Evolutionary conservation across 2,329 filamentous ascomycete species (phyloP), one percentile per base, ranked within the genome.

Genomic region (Colletotrichum camelliae): DNA sequence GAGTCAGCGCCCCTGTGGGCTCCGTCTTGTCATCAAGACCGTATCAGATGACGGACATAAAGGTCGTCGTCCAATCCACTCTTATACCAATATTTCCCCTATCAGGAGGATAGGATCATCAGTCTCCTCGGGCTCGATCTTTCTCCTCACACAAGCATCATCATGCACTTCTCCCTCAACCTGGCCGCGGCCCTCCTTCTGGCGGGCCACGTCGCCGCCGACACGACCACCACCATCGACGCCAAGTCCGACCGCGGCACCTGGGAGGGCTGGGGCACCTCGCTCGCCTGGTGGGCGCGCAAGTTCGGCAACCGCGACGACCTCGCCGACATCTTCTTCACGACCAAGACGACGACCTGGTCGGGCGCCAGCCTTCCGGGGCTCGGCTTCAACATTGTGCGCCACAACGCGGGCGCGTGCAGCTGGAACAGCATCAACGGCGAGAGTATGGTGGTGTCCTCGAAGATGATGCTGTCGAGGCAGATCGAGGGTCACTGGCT

Each of bases 221-320:
- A 75, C 73, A 65, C 73, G 1, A 65, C 70, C 0, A 73, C 73
- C 2, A 58, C 24, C 64, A 75, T 75, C 64, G 73, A 75, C 21
- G 62, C 73, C 64, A 65, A 79, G 6, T 81, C 83, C 18, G 84
- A 83, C 77, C 85, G 81, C 75, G 86, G 85, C 21, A 83, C 79
- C 0, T 87, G 86, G 86, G 85, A 87, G 69, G 86, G 86, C 65
- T 87, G 85, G 85, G 85, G 85, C 15, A 84, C 83, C 0, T 86
- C 84, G 15, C 81, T 87, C 2, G 85, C 85, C 10, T 87, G 86
- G 86, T 87, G 86, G 86, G 86, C 84, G 2, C 81, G 80, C 37
- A 81, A 81, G 5, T 87, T 87, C 71, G 86, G 86, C 6, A 79
- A 81, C 43, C 81, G 83, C 55, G 83, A 86, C 37, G 85, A 87